Conservation (phyloP, 495 filamentous ascomycete species). For the Podospora anserina region DNA sequence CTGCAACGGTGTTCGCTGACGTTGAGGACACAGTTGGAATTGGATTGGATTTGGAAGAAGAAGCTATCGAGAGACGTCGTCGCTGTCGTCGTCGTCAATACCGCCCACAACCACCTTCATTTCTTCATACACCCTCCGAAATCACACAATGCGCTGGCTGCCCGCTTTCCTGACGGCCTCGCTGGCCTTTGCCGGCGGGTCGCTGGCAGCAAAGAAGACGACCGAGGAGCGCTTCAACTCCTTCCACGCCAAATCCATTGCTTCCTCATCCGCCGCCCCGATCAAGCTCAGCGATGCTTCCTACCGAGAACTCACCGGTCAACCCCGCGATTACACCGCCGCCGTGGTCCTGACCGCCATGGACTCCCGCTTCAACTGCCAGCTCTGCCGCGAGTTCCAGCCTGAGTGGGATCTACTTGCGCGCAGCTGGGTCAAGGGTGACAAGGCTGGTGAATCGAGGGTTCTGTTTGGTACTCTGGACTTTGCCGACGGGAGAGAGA, state of each 20-base stretch:
- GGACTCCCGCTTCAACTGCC: constrained; percentile 80
- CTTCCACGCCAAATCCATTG: constrained; percentile 64
- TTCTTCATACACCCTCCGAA: constrained; percentile 9
- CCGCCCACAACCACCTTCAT: constrained; percentile 3
- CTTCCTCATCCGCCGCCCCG: constrained; percentile 49
- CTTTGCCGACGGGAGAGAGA: constrained; percentile 77
- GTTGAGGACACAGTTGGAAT: constrained; percentile 20
- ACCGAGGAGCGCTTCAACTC: constrained; percentile 58
- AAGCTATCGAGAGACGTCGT: constrained; percentile 7
- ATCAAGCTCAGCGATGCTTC: constrained; percentile 70
- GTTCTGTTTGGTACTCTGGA: constrained; percentile 84
- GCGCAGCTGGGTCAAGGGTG: constrained; percentile 81
- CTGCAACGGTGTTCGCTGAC: constrained; percentile 12
- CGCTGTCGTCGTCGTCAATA: constrained; percentile 22
- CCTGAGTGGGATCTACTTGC: constrained; percentile 90
- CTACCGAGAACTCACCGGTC: constrained; percentile 70
- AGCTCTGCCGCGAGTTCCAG: constrained; percentile 84
- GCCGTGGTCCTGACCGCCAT: constrained; percentile 84
- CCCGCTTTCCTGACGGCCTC: constrained; percentile 56
- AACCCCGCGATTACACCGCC: constrained; percentile 78
- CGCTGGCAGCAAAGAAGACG: constrained; percentile 56
- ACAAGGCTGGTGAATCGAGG: constrained; percentile 67
- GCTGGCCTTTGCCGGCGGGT: constrained; percentile 47
- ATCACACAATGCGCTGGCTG: constrained; percentile 51
- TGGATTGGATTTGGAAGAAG: background rate